phyloP scores from a whole-genome alignment of 2,329 filamentous ascomycete species.

The Fonsecaea monophora region DNA sequence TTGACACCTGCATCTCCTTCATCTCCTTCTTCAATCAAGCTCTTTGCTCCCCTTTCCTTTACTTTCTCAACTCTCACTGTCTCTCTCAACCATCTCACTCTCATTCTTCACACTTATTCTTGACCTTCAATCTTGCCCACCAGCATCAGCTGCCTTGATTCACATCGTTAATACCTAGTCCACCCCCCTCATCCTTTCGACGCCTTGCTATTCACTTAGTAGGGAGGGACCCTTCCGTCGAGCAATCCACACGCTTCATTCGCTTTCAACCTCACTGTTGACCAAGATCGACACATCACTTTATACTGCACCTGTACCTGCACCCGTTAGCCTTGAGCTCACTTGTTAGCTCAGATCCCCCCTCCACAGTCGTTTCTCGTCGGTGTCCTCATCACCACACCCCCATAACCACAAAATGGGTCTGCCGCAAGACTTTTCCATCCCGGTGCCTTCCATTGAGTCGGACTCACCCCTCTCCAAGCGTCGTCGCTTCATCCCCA shows the following conservation, averaged over 20 bases:
- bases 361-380: conserved; percentile 7
- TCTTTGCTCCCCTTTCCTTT: conserved; percentile 12
- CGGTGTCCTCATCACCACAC: background rate
- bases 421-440: conserved; percentile 28
- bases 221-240: conserved; percentile 19
- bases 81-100: background rate
- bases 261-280: conserved; percentile 37
- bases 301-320: background rate
- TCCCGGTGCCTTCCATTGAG: conserved; percentile 23
- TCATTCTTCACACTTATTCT: conserved; percentile 18
- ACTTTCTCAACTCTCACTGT: conserved; percentile 14
- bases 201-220: conserved; percentile 38
- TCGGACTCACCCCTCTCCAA: conserved; percentile 45
- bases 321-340: background rate
- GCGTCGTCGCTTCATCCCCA: conserved; percentile 53
- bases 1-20: conserved; percentile 2
- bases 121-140: background rate
- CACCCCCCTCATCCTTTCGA: background rate
- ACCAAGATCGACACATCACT: background rate
- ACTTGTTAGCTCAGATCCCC: background rate
- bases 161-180: background rate
- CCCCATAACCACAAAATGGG: conserved; percentile 24
- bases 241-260: background rate
- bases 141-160: background rate
- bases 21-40: conserved; percentile 13